phyloP scores from a whole-genome alignment of 805 yeast species.

The Saccharomycopsis lassenensis region DNA sequence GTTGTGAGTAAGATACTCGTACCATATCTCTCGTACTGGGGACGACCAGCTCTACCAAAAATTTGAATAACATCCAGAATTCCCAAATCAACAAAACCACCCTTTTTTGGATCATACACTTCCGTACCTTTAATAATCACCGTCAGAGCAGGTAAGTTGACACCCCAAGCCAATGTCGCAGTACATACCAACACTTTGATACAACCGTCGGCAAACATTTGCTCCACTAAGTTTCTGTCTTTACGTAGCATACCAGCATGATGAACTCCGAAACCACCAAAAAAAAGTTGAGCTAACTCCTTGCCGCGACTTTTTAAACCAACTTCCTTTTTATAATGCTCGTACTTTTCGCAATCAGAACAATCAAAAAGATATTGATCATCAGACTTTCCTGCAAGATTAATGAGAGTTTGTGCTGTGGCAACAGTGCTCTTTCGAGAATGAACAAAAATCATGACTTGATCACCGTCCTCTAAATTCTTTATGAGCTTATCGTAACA shows the following conservation, averaged over 20 bases:
- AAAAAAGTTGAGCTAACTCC: slow-evolving; percentile 73
- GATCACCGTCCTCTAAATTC: slow-evolving; percentile 59
- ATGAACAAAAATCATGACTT: slow-evolving; percentile 95
- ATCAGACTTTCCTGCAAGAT: slow-evolving; percentile 50
- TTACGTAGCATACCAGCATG: slow-evolving; percentile 95
- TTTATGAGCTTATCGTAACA: slow-evolving; percentile 67
- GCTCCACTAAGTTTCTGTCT: slow-evolving; percentile 84
- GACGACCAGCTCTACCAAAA: slow-evolving; percentile 99
- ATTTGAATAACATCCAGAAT: slow-evolving; percentile 96
- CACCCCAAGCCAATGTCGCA: slow-evolving; percentile 99
- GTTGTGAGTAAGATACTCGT: slow-evolving; percentile 87
- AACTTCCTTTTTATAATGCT: slow-evolving; percentile 51
- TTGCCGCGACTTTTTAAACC: slow-evolving; percentile 54
- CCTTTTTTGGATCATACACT: slow-evolving; percentile 85
- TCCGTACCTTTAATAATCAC: slow-evolving; percentile 96
- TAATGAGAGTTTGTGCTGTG: slow-evolving; percentile 63
- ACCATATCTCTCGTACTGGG: slow-evolving; percentile 88
- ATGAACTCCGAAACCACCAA: slow-evolving; percentile 81
- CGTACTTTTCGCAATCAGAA: slow-evolving; percentile 31
- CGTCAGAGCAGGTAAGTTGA: slow-evolving; percentile 94
- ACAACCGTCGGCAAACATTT: slow-evolving; percentile 75
- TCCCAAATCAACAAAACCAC: slow-evolving; percentile 90
- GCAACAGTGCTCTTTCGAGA: slow-evolving; percentile 87
- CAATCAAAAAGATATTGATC: slow-evolving; percentile 53
- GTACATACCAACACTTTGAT: slow-evolving; percentile 89